Evolutionary conservation across 2,329 filamentous ascomycete species (phyloP), one percentile per base, ranked within the genome.

Genomic region (Ophiostoma quercus): DNA sequence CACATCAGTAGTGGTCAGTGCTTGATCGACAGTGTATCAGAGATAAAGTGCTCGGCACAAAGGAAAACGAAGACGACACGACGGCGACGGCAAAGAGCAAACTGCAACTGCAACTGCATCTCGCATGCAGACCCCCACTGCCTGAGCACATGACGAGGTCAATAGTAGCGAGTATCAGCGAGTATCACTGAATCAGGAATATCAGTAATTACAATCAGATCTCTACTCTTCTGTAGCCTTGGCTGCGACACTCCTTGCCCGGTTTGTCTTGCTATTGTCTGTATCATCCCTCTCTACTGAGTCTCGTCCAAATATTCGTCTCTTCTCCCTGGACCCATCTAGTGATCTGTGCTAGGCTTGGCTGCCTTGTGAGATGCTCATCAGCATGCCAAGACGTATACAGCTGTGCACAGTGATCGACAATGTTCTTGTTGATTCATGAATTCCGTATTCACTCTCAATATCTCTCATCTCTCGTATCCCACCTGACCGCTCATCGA

Each of bases 21-120:
- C n/a, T 29, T 32, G 57, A 32, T 62, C 57, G 57, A 16, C 57
- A 32, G 25, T 32, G 39, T 25, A 57, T 25, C n/a, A 25, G n/a
- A 25, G 51, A 43, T 14, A 7, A 2, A 16, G 29, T 47, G 51
- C 71, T 73, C 71, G 70, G 71, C 69, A 69, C 69, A 73, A 73
- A 68, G 71, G 70, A 73, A 70, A 67, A 71, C 71, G 70, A 72
- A 41, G 39, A 41, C 39, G 43, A 47, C 43, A 47, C 19, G 16
- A 47, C 43, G 37, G 22, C 22, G 62, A 32, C 29, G 14, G 51
- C n/a, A 4, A 25, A 5, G 51, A 62, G 11, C 14, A 16, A 19
- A 9, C 19, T 22, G 47, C 39, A 41, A 12, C 12, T 14, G 39
- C 43, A 29, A 29, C 25, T 43, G 41, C 41, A 14, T 16, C 39